Evolutionary conservation across 176 grass and related monocot species (phyloP), one percentile per base, ranked within the genome.

Genomic region (Aechmea fasciata): DNA sequence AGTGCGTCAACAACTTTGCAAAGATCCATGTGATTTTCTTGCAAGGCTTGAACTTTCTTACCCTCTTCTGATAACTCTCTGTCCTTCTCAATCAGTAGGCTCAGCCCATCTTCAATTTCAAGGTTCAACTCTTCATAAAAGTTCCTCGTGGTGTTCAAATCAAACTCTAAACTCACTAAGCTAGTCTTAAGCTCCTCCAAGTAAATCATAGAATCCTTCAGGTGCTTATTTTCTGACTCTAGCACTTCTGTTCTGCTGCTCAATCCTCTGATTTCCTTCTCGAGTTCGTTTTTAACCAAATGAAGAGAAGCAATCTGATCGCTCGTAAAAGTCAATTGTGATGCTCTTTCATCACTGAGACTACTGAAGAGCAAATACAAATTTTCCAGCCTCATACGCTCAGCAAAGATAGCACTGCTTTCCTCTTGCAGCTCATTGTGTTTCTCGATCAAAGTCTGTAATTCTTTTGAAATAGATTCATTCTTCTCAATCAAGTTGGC

Each of bases 331-430:
- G 55, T 62, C 71, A 92, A 79, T 67, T 85, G 76, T 66, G 83
- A 80, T 68, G 77, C 67, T 83, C 85, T 86, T 80, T 96, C 89
- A 71, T 80, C 81, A 78, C 82, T 84, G 76, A 92, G 93, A 50
- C 83, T 76, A 69, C 73, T 82, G 63, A 90, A 85, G 71, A 92
- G 90, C 28, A 80, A 83, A 87, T 69, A 89, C 50, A 92, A 73
- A 81, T 92, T 81, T 41, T 90, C 83, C 4, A 91, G 78, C 73
- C 59, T 90, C 79, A 92, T 85, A 54, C 78, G 78, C 74, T 96
- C 83, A 63, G 75, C 54, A 81, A 87, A 50, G 75, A 77, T 9
- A 25, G 68, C 20, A 50, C 13, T 10, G 28, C 82, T 82, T 28
- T 87, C 84, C 66, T 80, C 61, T 72, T 85, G 79, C 79, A 87